Base-by-base conservation (phyloP, 2,329 filamentous ascomycete species). In the Pleurostoma richardsiae region DNA sequence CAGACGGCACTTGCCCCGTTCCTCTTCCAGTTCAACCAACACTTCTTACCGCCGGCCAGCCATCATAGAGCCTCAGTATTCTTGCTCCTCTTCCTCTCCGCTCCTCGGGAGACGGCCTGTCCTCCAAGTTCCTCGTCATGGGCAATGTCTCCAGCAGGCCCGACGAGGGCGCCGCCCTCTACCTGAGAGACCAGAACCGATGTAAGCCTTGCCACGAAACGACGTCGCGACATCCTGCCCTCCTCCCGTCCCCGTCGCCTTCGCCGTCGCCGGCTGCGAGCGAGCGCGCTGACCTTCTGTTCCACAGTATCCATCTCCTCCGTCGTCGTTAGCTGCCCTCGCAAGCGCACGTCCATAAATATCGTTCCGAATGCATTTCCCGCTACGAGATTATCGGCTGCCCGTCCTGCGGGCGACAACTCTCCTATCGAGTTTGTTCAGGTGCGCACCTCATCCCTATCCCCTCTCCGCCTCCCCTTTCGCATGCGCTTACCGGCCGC, bases 101-200 rank as follows among this genome's bases (percentile, higher is more conserved):
- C 8, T 36, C 8, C 33, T 36, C 33, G 54, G 60, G 59, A 59
- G 53, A 42, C 54, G 56, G 54, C 50, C 42, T 44, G 52, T 52
- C 52, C 52, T 55, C 54, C 53, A 53, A 43, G 53, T 54, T 48
- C 54, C 52, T 67, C 71, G 79, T 70, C 67, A 99, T 99, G 94
- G 94, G 94, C 64, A 90, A 87, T 74, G 85, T 96, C 69, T 85
- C 83, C 67, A 96, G 91, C 76, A 87, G 84, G 69, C 83, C 85
- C 60, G 91, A 95, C 59, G 91, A 96, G 61, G 88, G 83, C 64
- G 79, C 82, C 58, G 71, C 82, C 59, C 74, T 97, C 65, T 95
- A 87, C 67, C 76, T 97, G 64, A 86, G 88, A 72, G 94, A 99
- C 66, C 94, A 96, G 76, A 88, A 82, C 66, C 84, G 90, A 78